A percentile compares a stretch with the other conserved stretches of the same genome.
Conservation (phyloP, 192 early-diverging fungal species). For the Obelidium mucronatum region DNA sequence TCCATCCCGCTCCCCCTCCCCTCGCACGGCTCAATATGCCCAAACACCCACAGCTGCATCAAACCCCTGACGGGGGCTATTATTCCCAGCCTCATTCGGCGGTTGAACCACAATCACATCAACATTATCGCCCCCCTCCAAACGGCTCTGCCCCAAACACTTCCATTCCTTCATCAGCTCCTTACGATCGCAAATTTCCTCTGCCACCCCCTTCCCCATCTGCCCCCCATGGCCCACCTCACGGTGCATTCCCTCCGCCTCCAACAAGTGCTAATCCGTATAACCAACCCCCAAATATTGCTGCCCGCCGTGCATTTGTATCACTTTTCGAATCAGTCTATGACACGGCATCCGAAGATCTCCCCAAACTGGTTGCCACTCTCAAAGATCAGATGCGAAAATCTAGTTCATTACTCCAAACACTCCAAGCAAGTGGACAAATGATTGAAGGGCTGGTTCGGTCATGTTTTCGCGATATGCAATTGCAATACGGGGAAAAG, state of each 20-base stretch:
- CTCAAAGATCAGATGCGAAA: conserved; percentile 81
- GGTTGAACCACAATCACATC: background rate
- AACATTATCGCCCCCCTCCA: background rate
- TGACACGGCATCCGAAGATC: conserved; percentile 63
- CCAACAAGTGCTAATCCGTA: background rate
- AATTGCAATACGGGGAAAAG: conserved; percentile 61
- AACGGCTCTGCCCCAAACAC: background rate
- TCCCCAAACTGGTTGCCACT: conserved; percentile 65
- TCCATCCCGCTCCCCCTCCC: background rate
- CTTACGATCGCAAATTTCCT: background rate
- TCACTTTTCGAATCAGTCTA: conserved; percentile 57
- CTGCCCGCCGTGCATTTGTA: conserved; percentile 29
- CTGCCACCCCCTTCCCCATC: conserved; percentile 2
- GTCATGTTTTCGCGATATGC: conserved; percentile 76
- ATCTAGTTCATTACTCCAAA: conserved; percentile 73
- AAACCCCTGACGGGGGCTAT: background rate
- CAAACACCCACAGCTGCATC: background rate
- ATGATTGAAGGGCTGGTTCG: conserved; percentile 85
- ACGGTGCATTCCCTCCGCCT: background rate
- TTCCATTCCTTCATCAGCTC: background rate
- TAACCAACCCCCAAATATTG: background rate
- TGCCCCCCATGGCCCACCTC: background rate
- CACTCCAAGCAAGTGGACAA: conserved; percentile 72
- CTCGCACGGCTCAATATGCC: conserved; percentile 7
- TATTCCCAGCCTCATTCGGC: background rate